Evolutionary conservation across 1,284 basidiomycete species (phyloP).

Genomic region (Irpex lacteus): DNA sequence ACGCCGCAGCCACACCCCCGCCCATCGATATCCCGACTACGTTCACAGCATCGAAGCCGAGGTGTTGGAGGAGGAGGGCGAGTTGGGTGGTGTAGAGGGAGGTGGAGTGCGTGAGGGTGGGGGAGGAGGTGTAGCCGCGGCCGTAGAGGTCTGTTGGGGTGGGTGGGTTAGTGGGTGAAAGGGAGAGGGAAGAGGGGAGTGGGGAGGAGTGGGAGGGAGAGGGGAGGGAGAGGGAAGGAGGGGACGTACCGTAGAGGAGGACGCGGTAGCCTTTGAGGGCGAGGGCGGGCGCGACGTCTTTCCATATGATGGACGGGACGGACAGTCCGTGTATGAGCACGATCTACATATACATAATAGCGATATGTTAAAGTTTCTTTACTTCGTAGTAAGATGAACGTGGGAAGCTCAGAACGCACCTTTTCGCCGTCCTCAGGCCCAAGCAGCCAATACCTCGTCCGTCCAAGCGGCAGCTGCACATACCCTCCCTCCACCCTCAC

Average conservation of each 20-base stretch:
- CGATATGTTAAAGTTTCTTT: neutral
- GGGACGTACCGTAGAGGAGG: conserved; percentile 62
- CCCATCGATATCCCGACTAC: conserved; percentile 77
- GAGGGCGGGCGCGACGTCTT: conserved; percentile 62
- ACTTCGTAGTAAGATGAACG: neutral
- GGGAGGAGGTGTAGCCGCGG: conserved; percentile 77
- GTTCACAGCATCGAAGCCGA: conserved; percentile 47
- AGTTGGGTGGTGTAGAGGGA: conserved; percentile 70
- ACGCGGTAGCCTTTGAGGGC: conserved; percentile 67
- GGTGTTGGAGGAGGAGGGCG: conserved; percentile 75
- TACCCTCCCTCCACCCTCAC: conserved; percentile 46
- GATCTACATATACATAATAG: conserved; percentile 44
- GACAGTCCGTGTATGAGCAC: conserved; percentile 79
- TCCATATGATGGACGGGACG: conserved; percentile 73
- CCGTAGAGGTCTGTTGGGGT: conserved; percentile 65
- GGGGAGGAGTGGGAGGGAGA: no score
- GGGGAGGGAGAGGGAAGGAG: neutral
- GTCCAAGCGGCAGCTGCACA: conserved; percentile 58
- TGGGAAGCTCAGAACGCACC: conserved; percentile 36
- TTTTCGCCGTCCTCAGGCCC: conserved; percentile 68
- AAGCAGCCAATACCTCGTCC: conserved; percentile 68
- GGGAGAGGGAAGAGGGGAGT: neutral
- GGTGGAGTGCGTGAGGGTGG: conserved; percentile 59
- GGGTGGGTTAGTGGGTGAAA: conserved; percentile 6
- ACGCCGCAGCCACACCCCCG: conserved; percentile 68